Percentiles rank a stretch among this genome's conserved stretches.
Conservation (phyloP, 73 alveolate genomes). For the Paramecium octaurelia region DNA sequence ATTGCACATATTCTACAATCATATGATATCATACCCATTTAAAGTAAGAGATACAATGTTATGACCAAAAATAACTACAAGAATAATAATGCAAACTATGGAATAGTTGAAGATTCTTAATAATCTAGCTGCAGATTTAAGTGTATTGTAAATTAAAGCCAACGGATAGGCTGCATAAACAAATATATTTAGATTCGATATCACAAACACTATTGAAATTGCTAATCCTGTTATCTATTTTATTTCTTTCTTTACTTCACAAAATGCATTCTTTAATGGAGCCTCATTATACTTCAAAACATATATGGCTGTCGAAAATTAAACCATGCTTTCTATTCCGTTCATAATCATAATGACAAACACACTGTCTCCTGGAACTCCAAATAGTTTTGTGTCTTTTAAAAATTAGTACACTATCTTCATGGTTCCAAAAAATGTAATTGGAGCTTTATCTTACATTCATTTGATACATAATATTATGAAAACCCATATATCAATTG, state of each 20-base stretch:
- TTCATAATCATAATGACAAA: neutral
- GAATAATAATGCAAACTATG: neutral
- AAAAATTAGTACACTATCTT: neutral
- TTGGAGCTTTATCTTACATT: neutral
- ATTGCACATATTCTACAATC: neutral
- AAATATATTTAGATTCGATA: neutral
- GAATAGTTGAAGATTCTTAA: neutral
- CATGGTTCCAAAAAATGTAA: neutral
- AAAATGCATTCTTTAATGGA: neutral
- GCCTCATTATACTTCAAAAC: neutral
- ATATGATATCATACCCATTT: neutral
- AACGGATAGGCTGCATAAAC: conserved; percentile 44
- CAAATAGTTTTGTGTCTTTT: neutral
- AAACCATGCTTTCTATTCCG: neutral
- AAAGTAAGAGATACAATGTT: neutral
- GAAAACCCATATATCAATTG: neutral
- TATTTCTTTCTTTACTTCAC: neutral
- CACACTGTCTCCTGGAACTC: conserved; percentile 37
- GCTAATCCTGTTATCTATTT: conserved; percentile 2
- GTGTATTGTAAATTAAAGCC: conserved; percentile 3
- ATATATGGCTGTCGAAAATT: conserved; percentile 17
- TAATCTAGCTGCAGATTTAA: conserved; percentile 13
- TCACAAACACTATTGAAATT: neutral
- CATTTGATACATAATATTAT: neutral
- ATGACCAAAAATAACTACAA: neutral